These are phyloP conservation scores for Eucalyptus curtisii DNA, from an alignment of 345 rosid species.

Conservation along the genomic window DNA sequence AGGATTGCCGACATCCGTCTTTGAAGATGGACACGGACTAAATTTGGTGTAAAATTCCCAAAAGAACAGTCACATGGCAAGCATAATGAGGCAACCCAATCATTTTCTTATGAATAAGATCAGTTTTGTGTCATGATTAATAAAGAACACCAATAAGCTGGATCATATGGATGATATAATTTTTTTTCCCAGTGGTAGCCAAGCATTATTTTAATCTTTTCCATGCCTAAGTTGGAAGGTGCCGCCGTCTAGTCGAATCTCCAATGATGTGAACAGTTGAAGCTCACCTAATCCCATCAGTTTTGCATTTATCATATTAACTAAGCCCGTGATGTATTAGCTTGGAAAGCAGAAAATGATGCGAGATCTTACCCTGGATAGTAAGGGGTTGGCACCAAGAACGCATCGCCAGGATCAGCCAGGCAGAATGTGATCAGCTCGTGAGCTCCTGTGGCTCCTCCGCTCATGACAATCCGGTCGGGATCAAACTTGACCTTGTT, in stretches of 20 bases:
- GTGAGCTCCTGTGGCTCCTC: constrained; percentile 97
- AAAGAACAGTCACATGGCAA: not conserved
- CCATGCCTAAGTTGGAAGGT: not conserved
- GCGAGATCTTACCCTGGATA: constrained; percentile 73
- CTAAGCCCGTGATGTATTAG: not conserved
- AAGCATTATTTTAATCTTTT: not conserved
- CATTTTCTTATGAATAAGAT: not conserved
- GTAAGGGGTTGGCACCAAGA: constrained; percentile 90
- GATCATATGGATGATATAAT: not conserved
- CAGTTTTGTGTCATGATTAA: not conserved
- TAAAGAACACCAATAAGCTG: not conserved
- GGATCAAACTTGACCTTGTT: constrained; percentile 54
- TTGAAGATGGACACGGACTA: not conserved
- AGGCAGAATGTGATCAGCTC: constrained; percentile 73
- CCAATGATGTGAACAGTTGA: not conserved
- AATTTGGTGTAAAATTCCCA: not conserved
- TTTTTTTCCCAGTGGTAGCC: not conserved
- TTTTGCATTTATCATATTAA: not conserved
- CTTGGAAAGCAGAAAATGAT: not conserved
- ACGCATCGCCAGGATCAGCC: constrained; percentile 83
- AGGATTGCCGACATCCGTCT: not conserved
- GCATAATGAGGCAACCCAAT: not conserved
- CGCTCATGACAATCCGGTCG: constrained; percentile 85
- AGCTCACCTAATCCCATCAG: not conserved
- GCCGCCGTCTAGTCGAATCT: not conserved